phyloP scores from a whole-genome alignment of 75 land plant species.

The Ceratopteris richardii region DNA sequence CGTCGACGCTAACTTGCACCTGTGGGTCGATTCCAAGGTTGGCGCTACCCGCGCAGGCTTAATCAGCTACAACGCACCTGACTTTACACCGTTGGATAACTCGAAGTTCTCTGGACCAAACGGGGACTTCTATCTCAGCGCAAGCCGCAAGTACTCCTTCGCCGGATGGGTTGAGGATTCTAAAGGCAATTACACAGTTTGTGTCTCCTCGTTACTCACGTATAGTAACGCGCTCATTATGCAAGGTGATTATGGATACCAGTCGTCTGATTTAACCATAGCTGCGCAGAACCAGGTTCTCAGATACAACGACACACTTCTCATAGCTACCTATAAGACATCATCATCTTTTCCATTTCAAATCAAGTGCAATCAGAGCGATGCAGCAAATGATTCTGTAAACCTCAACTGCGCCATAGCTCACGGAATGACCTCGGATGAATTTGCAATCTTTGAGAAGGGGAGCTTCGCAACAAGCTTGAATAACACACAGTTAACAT shows the following conservation, averaged over 20 bases:
- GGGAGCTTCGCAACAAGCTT: slow-evolving; percentile 27
- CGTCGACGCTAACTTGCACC: slow-evolving; percentile 64
- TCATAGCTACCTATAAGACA: slow-evolving; percentile 10
- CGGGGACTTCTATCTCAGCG: slow-evolving; percentile 40
- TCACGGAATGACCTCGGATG: slow-evolving; percentile 33
- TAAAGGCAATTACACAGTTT: slow-evolving; percentile 51
- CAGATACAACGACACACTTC: slow-evolving; percentile 20
- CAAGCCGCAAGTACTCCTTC: slow-evolving; percentile 29
- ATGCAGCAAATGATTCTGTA: slow-evolving; percentile 28
- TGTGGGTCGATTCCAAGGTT: slow-evolving; percentile 56
- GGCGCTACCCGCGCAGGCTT: slow-evolving; percentile 30
- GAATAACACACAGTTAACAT: slow-evolving; percentile 41
- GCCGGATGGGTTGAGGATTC: slow-evolving; percentile 71
- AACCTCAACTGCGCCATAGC: slow-evolving; percentile 26
- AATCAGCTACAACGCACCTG: slow-evolving; percentile 13
- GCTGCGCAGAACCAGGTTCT: slow-evolving; percentile 19
- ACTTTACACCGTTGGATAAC: slow-evolving; percentile 1
- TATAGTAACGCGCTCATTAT: slow-evolving; percentile 45
- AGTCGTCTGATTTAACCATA: slow-evolving; percentile 37
- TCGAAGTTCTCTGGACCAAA: slow-evolving; percentile 44
- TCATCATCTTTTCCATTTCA: slow-evolving; percentile 31
- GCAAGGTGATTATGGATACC: slow-evolving; percentile 22
- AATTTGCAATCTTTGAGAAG: slow-evolving; percentile 5
- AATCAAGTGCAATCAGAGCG: slow-evolving; percentile 14
- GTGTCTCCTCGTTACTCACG: slow-evolving; percentile 20